These are phyloP conservation scores for Pleurotus djamor DNA, from an alignment of 768 basidiomycete genomes.

Conservation along the genomic window DNA sequence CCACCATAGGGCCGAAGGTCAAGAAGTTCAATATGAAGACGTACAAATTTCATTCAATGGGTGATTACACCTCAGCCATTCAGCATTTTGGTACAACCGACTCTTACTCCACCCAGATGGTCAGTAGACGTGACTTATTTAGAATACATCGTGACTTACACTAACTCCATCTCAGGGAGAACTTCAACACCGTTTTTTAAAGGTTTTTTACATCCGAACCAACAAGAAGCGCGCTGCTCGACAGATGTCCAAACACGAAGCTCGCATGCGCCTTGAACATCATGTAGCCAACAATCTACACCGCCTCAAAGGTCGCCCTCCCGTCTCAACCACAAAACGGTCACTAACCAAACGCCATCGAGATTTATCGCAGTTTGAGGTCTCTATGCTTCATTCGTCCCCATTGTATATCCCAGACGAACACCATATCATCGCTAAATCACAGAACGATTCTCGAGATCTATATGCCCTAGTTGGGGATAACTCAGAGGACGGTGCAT, in stretches of 20 bases:
- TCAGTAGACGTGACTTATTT: slow-evolving; percentile 1
- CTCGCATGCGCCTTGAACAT: slow-evolving; percentile 10
- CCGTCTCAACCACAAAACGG: neutral
- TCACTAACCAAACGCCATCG: too few relatives aligned
- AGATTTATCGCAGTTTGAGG: too few relatives aligned
- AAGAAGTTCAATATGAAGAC: slow-evolving; percentile 6
- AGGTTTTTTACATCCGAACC: slow-evolving; percentile 24
- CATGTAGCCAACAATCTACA: neutral
- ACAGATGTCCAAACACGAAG: slow-evolving; percentile 19
- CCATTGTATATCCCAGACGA: neutral
- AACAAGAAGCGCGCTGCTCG: slow-evolving; percentile 21
- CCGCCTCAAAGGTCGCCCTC: neutral
- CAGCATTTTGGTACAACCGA: slow-evolving; percentile 9
- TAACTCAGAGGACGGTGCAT: slow-evolving; percentile 21
- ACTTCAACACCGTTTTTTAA: slow-evolving; percentile 26
- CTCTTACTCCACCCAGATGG: slow-evolving; percentile 7
- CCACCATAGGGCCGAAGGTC: neutral
- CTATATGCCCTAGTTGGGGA: slow-evolving; percentile 8
- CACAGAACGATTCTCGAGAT: slow-evolving; percentile 8
- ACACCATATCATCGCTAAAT: slow-evolving; percentile 20
- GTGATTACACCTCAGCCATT: neutral
- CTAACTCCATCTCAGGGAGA: slow-evolving; percentile 27
- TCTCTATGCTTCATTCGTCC: too few relatives aligned
- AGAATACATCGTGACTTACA: neutral
- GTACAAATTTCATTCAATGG: slow-evolving; percentile 11